Conservation (phyloP, 1,139 yeast genomes). For the Saccharomycopsis crataegensis region DNA sequence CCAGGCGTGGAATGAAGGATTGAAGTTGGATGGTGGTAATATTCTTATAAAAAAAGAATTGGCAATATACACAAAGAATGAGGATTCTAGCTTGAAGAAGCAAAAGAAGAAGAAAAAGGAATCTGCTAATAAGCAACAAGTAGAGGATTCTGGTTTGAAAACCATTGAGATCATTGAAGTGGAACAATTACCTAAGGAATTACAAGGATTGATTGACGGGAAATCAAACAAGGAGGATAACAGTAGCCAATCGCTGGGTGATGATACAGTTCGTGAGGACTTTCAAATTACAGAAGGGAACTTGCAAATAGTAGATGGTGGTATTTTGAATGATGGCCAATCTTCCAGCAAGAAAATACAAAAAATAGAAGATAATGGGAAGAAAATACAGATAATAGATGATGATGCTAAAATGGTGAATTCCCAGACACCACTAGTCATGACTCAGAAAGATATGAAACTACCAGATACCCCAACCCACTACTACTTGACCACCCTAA, state of each 20-base stretch:
- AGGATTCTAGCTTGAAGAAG: constrained; percentile 19
- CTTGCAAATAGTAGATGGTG: too few species aligned
- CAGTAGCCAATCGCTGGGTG: too few species aligned
- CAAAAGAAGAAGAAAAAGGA: constrained; percentile 20
- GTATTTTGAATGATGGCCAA: background rate
- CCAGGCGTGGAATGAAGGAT: constrained; percentile 34
- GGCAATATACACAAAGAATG: constrained; percentile 18
- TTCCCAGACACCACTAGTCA: background rate
- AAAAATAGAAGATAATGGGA: background rate
- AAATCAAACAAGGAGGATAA: background rate
- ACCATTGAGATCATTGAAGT: constrained; percentile 39
- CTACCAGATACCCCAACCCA: constrained; percentile 18
- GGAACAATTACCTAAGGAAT: constrained; percentile 39
- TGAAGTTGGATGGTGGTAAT: constrained; percentile 41
- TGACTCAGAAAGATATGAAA: background rate
- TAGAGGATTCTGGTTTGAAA: constrained; percentile 19
- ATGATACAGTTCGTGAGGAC: too few species aligned
- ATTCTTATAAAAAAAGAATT: constrained; percentile 25
- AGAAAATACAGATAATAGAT: background rate
- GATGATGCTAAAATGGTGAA: background rate
- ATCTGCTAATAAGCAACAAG: constrained; percentile 19
- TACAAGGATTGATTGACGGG: constrained; percentile 21
- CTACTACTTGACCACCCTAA: constrained; percentile 21
- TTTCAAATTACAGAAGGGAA: too few species aligned
- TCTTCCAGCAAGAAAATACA: background rate